These are phyloP conservation scores for Verticillium nubilum DNA, from an alignment of 2,329 filamentous ascomycete genomes.

Conservation along the genomic window DNA sequence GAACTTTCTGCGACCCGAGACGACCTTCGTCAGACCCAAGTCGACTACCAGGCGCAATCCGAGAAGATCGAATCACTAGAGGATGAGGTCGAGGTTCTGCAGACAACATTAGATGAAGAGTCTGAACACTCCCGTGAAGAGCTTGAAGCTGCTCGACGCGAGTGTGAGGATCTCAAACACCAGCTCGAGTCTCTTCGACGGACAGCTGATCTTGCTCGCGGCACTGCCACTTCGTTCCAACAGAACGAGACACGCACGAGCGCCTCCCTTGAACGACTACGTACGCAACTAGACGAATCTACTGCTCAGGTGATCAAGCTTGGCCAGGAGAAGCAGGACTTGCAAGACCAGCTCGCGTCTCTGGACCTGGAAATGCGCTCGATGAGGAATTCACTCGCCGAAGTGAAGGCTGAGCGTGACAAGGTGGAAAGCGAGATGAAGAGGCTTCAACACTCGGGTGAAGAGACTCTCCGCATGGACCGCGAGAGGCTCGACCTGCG, in stretches of 20 bases:
- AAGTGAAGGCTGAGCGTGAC: constrained; percentile 60
- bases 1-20: constrained; percentile 64
- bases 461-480: constrained; percentile 56
- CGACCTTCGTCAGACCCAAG: constrained; percentile 62
- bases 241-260: constrained; percentile 8
- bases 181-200: constrained; percentile 32
- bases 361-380: constrained; percentile 56
- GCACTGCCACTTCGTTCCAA: constrained; percentile 6
- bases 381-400: constrained; percentile 49
- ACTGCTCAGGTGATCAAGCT: constrained; percentile 52
- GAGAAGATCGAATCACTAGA: constrained; percentile 65
- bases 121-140: constrained; percentile 51
- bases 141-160: constrained; percentile 35
- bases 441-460: constrained; percentile 47
- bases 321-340: constrained; percentile 53
- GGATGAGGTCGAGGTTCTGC: constrained; percentile 71
- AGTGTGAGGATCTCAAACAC: constrained; percentile 35
- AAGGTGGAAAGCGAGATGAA: constrained; percentile 58
- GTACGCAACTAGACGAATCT: constrained; percentile 52
- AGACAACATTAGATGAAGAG: constrained; percentile 60
- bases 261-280: constrained; percentile 46
- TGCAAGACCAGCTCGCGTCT: constrained; percentile 59
- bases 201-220: constrained; percentile 11
- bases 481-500: constrained; percentile 65
- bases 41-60: constrained; percentile 55